Evolutionary conservation across 106 monocot genomes (phyloP), one percentile per base, ranked within the genome.

Genomic region (Acorus gramineus): DNA sequence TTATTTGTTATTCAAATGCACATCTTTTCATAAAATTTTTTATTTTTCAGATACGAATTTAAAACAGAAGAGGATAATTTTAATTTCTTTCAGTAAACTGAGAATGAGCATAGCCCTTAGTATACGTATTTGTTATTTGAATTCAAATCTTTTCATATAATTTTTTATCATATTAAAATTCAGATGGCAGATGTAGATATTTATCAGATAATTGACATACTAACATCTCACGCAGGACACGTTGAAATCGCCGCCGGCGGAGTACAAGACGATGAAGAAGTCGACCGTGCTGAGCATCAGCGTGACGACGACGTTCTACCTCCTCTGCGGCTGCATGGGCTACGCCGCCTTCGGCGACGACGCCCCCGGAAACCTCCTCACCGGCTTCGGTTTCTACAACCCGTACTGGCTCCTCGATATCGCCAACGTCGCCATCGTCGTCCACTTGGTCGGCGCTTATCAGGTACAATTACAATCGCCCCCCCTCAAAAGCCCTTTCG

Each of bases 341-440:
- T 84, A 84, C 46, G 80, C 80, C 0, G 84, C 84, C 49, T 84
- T 84, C 14, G 84, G 84, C 0, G 66, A 84, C 48, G 60, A 70
- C 42, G 69, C 74, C 0, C 84, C 84, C 2, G 77, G 77, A 0
- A 84, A 84, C 63, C 74, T 84, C 54, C 73, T 84, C n/a, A 84
- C 84, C 2, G 84, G 77, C 11, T 84, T 80, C 12, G 84, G 84
- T 6, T 84, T 80, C 77, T 80, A 74, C 61, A 70, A 84, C 45
- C 80, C 84, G 0, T 84, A 74, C 59, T 84, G 84, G 84, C 84
- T 84, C 50, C 73, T 84, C 12, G 77, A 84, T 50, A 62, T 80
- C 47, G 80, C 80, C 47, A 84, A 84, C 54, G 73, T 64, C 12
- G 80, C 80, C 48, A 73, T 84, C 8, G 80, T 77, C 4, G 53